Conservation (phyloP, 257 asterid species). For the Craterostigma plantagineum region DNA sequence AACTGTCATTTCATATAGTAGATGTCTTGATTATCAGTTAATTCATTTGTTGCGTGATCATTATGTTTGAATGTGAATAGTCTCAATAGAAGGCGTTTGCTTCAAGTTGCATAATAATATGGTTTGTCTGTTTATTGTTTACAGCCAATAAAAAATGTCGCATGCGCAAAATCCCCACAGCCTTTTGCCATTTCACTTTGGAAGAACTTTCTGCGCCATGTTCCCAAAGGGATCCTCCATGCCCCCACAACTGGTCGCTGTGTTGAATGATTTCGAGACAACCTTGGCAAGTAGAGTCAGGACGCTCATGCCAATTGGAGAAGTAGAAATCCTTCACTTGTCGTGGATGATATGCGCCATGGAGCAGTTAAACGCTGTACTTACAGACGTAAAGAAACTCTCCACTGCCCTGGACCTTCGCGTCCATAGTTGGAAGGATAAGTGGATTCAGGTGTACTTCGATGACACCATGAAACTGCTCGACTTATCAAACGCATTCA, state of each 20-base stretch:
- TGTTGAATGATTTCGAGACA: slow-evolving; percentile 32
- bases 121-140: no score
- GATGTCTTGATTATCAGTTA: no score
- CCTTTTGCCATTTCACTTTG: no score
- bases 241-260: slow-evolving; percentile 22
- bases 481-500: slow-evolving; percentile 43
- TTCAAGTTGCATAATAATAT: no score
- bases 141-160: no score
- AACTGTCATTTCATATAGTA: no score
- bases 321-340: slow-evolving; percentile 24
- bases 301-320: slow-evolving; percentile 24
- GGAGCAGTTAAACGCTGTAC: slow-evolving; percentile 28
- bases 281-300: slow-evolving; percentile 26
- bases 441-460: slow-evolving; percentile 44
- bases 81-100: no score
- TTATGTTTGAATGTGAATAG: no score
- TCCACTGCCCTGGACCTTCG: slow-evolving; percentile 39
- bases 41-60: no score
- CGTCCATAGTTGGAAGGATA: slow-evolving; percentile 42
- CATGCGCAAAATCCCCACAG: no score
- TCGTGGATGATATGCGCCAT: slow-evolving; percentile 38
- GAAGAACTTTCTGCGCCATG: no score
- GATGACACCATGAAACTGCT: slow-evolving; percentile 34
- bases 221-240: no score
- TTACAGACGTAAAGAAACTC: slow-evolving; percentile 30